A percentile compares a stretch with the other conserved stretches of the same genome.
Conservation (phyloP, 345 rosid genomes). For the Eucalyptus pauciflora region DNA sequence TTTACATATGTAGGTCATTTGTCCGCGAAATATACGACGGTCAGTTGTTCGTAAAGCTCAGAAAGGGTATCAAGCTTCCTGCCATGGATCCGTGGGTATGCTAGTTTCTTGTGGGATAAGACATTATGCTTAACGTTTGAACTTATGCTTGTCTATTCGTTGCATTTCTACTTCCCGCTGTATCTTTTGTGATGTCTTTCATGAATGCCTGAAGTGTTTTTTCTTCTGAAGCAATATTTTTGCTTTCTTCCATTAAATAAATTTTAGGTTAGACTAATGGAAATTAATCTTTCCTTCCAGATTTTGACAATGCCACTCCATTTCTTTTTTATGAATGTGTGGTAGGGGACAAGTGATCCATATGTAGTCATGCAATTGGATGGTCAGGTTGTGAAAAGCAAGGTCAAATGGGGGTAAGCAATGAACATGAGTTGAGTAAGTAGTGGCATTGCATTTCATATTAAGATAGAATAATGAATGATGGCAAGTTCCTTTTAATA, state of each 20-base stretch:
- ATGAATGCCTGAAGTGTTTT: neutral
- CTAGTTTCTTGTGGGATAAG: neutral
- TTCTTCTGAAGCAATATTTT: neutral
- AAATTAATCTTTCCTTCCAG: neutral
- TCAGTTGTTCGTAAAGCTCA: slow-evolving; percentile 66
- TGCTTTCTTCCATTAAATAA: neutral
- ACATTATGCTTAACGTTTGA: neutral
- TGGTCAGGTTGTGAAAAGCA: slow-evolving; percentile 85
- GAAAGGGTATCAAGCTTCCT: slow-evolving; percentile 67
- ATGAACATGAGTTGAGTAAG: neutral
- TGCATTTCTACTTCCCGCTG: neutral
- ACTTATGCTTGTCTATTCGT: neutral
- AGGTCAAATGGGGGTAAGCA: slow-evolving; percentile 61
- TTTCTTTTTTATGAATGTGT: neutral
- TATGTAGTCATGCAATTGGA: slow-evolving; percentile 80
- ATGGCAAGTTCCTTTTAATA: neutral
- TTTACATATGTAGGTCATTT: slow-evolving; percentile 45
- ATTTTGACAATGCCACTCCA: neutral
- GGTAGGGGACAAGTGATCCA: slow-evolving; percentile 87
- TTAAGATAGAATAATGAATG: neutral
- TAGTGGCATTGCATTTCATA: neutral
- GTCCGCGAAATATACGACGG: slow-evolving; percentile 80
- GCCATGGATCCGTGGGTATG: slow-evolving; percentile 95
- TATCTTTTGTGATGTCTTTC: neutral
- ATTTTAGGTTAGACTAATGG: neutral